Base-by-base conservation (phyloP, 768 basidiomycete species). In the Lactarius sanguifluus region DNA sequence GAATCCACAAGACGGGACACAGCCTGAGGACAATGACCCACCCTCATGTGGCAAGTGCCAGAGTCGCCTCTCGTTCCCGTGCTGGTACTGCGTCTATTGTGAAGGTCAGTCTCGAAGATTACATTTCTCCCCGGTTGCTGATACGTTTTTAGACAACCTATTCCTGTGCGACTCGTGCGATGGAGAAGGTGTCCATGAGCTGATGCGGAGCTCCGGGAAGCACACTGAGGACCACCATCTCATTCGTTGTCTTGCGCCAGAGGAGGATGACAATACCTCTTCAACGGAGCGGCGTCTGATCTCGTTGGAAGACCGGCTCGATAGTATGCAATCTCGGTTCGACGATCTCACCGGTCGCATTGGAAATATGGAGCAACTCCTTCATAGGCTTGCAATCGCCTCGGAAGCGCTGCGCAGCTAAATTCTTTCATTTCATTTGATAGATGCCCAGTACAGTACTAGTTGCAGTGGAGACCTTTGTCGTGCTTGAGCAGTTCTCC, bases 41-140 rank as follows among this genome's bases (percentile, higher is more conserved):
- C 68, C 72, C 12, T 34, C 54, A 5, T 77, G 76, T 56, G 62
- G 65, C 15, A 64, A 64, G 2, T 77, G 77, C 68, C 57, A 59
- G 1, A 60, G 69, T 16, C 56, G 28, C 2, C 61, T 75, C 25
- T 55, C 67, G 2, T 65, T 70, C 57, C 75, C 77, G 5, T 77
- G 73, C 61, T 77, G 77, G 76, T 77, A 71, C 34, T 77, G 75
- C 64, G 69, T 73, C 5, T 64, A 71, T 36, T 77, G 77, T 41
- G 60, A 41, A n/a, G 72, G 71, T 62, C 38, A 58, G 68, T 54
- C 45, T n/a, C 23, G 18, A 23, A 8, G 13, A 30, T 47, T 5
- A 16, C 1, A 13, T n/a, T n/a, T 0, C 13, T 45, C 59, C 13
- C 13, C 47, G 4, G 57, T 18, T 55, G 16, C 18, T 45, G 23